Evolutionary conservation across 1,284 basidiomycete genomes (phyloP), one percentile per base, ranked within the genome.

Genomic region (Pseudozyma thailandica): DNA sequence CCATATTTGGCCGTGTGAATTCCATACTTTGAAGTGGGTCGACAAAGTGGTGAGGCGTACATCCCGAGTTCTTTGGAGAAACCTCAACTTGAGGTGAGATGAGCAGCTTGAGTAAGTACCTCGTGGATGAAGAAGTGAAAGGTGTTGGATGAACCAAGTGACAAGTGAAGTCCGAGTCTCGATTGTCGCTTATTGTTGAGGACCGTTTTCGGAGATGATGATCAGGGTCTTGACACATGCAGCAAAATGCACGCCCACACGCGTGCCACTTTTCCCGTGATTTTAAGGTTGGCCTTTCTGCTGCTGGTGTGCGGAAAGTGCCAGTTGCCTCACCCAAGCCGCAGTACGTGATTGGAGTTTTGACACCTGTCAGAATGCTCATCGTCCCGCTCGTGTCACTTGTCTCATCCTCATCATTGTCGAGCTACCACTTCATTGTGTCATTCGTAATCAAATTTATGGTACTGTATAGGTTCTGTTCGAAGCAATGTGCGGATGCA

Each of bases 201-300:
- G 44, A 13, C 8, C 41, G n/a, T n/a, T 21, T n/a, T 44, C 12
- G 41, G 28, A 12, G 23, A 6, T 12, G 54, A 25, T 42, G 54
- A 56, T 56, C 54, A 56, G 54, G 46, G 39, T 56, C 46, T 26
- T 56, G 54, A 50, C 54, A 44, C 50, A n/a, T n/a, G 41, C 39
- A 38, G 8, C 35, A 21, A n/a, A 27, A 46, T 20, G 9, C 25
- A 18, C 26, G 8, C 2, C 27, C 26, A 23, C 46, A 50, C 39
- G n/a, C 39, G 15, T n/a, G n/a, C n/a, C 33, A 7, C 5, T 16
- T 35, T 35, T 35, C 50, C 28, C 49, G 20, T n/a, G 28, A 16
- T 28, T 27, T 30, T 21, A 16, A 50, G 21, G 21, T 28, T 25
- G 12, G 9, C 27, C 39, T 50, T 41, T 16, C 25, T 20, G 33